phyloP scores from a whole-genome alignment of 495 filamentous ascomycete species.

The Penicillium steckii region DNA sequence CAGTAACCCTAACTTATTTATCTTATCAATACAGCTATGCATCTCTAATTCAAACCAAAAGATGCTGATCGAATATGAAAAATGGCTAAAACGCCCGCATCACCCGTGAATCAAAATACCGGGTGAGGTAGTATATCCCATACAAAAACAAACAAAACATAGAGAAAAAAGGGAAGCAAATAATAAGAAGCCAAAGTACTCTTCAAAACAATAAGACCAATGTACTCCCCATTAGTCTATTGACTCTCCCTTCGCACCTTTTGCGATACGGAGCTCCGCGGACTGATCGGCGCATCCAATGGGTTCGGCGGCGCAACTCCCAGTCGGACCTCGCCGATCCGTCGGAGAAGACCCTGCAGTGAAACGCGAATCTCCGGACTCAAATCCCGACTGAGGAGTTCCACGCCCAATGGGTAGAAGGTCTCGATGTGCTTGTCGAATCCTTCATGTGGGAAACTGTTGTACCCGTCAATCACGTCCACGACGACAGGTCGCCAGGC shows the following conservation, averaged over 20 bases:
- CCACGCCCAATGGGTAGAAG: constrained; percentile 85
- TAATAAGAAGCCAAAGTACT: background rate
- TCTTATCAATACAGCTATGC: constrained; percentile 33
- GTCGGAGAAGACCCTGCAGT: constrained; percentile 69
- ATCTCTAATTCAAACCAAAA: constrained; percentile 23
- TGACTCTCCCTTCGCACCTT: constrained; percentile 33
- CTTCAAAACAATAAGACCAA: constrained; percentile 6
- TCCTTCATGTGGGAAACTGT: constrained; percentile 77
- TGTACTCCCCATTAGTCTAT: background rate
- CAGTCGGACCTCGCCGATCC: constrained; percentile 80
- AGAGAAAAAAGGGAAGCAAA: background rate
- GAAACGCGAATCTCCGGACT: constrained; percentile 73
- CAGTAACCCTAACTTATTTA: background rate
- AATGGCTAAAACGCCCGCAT: constrained; percentile 16
- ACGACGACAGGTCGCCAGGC: constrained; percentile 98
- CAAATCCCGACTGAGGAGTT: constrained; percentile 79
- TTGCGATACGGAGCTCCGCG: constrained; percentile 42
- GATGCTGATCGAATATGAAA: constrained; percentile 1
- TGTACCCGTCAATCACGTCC: constrained; percentile 94
- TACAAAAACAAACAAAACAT: constrained; percentile 12
- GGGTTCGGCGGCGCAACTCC: constrained; percentile 51
- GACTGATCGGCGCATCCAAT: constrained; percentile 44
- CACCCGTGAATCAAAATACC: constrained; percentile 21
- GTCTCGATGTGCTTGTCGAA: constrained; percentile 75
- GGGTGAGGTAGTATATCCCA: constrained; percentile 35